Evolutionary conservation across 345 rosid species (phyloP), one percentile per base, ranked within the genome.

Genomic region (Gossypium arboreum): DNA sequence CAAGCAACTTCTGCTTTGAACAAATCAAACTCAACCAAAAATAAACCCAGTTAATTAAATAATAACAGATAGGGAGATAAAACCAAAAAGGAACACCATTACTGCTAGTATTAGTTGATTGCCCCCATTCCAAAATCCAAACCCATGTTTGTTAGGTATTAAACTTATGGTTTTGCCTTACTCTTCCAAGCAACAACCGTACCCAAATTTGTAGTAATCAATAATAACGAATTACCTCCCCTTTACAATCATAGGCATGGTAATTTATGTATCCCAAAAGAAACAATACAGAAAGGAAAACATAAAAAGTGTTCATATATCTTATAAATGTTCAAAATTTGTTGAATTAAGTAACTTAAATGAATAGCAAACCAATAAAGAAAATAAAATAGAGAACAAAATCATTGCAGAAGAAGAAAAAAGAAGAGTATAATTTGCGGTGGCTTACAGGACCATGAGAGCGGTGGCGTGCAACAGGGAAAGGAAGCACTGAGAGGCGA

Each of bases 391-490:
- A 11, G 10, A 60, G 34, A 51, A 4, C 3, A 12, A 29, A 48
- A n/a, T 9, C 15, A 22, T 16, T 41, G 6, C 12, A 16, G 27
- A 44, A 67, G 17, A 58, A 15, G 25, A 61, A 66, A 68, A 68
- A 44, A 48, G 17, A 34, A 34, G 41, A 56, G 24, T 18, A 55
- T 7, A 59, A 13, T 57, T 25, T 3, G 47, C 2, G 66, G 43
- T 58, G 56, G 50, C 94, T 88, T 79, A 94, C 97, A 13, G 94
- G 97, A 57, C 94, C 97, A 55, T 88, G 89, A 61, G 97, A 89
- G 47, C 98, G 94, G 86, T 91, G 98, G 68, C 98, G 97, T 77
- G 94, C 94, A 10, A 88, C 87, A 2, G 97, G 97, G 73, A 94
- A 94, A 45, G 98, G 88, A 39, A 92, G 83, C 79, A 87, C 87